Base-by-base conservation (phyloP, 2,329 filamentous ascomycete species). In the Chaetomiaceae sp. region DNA sequence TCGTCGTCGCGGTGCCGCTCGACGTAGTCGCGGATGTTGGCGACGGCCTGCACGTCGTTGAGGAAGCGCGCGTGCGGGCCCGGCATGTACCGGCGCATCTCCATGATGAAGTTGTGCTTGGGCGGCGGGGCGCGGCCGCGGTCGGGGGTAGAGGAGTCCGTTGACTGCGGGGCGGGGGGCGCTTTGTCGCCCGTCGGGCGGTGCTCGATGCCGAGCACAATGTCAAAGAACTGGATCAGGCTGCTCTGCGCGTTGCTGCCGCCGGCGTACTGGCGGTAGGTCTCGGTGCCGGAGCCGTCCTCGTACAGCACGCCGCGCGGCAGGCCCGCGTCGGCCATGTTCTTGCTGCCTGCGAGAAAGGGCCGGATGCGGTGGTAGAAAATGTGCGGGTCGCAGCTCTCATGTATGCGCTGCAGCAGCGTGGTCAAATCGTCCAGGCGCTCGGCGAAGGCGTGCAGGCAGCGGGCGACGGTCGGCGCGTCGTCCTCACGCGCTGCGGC, bases 41-140 rank as follows among this genome's bases (percentile, higher is more conserved):
- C 83, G 4, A 96, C 82, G 14, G 72, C 72, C 40, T 79, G 75
- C 11, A 96, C 83, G 52, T 94, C 85, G 53, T 86, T 78, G 3
- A 98, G 75, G 68, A 98, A 98, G 33, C 86, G 83, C 3, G 89
- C 85, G 62, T 98, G 93, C 0, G 86, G 80, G 0, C 89, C 91
- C 0, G 93, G 93, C 93, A 98, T 98, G 68, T 98, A 98, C 37
- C 79, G 79, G 48, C 91, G 85, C 93, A 98, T 98, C 55, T 98
- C 93, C 61, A 86, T 81, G 61, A 98, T 91, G 69, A 98, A 98
- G 60, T 93, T 94, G 68, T 95, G 81, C 33, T 77, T 74, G 5
- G 81, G 75, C 19, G 75, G 70, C 29, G 72, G 69, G 1, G 67
- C 62, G 44, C 69, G 68, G 54, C 47, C 59, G 52, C 42, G 70